These are phyloP conservation scores for Huntiella decipiens DNA, from an alignment of 2,329 filamentous ascomycete species.

Conservation along the genomic window DNA sequence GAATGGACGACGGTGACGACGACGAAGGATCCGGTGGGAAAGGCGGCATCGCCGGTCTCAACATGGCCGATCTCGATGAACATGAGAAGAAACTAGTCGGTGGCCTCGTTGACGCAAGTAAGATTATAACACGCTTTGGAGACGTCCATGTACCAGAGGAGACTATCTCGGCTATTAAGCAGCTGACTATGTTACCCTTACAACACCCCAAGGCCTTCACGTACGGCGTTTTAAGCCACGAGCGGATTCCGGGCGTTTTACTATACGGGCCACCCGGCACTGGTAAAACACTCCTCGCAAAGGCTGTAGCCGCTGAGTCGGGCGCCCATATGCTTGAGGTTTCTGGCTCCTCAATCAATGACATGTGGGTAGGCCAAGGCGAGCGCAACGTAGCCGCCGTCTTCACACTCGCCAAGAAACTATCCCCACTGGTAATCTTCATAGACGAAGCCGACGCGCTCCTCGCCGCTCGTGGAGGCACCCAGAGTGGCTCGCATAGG, in stretches of 20 bases:
- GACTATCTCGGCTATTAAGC: constrained; percentile 73
- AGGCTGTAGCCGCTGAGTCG: constrained; percentile 48
- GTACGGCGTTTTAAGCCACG: constrained; percentile 79
- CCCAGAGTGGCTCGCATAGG: constrained; percentile 50
- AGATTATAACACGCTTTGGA: constrained; percentile 70
- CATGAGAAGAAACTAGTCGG: constrained; percentile 69
- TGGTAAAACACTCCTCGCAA: constrained; percentile 51
- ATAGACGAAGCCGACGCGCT: constrained; percentile 94
- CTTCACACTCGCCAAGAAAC: constrained; percentile 77
- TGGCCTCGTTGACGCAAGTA: constrained; percentile 63
- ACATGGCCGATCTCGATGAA: constrained; percentile 26
- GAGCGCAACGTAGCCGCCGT: constrained; percentile 92
- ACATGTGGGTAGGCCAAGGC: constrained; percentile 89
- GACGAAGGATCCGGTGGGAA: not conserved
- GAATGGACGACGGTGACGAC: not conserved
- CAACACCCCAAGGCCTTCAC: constrained; percentile 84
- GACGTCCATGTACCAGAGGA: constrained; percentile 70
- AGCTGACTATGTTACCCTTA: constrained; percentile 72
- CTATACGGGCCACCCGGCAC: constrained; percentile 78
- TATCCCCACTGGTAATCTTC: constrained; percentile 84
- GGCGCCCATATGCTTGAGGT: constrained; percentile 67
- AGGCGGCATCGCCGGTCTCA: not conserved
- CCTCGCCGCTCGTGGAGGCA: constrained; percentile 55
- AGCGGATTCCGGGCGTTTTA: constrained; percentile 76
- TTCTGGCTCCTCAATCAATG: constrained; percentile 76